phyloP scores from a whole-genome alignment of 1,139 yeast genomes.

The Yamadazyma pseudoaaseri region DNA sequence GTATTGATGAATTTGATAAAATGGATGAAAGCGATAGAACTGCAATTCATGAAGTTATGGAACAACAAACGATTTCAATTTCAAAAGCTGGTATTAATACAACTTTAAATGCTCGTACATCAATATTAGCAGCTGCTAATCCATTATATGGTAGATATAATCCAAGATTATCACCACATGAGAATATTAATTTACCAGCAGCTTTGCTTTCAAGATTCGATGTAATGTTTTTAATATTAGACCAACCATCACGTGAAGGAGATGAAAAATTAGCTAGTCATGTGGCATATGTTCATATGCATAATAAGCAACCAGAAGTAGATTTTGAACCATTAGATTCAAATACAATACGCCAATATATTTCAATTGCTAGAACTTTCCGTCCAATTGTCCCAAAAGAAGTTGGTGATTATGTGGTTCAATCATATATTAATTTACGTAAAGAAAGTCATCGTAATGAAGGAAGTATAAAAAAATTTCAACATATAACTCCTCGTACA shows the following conservation, averaged over 20 bases:
- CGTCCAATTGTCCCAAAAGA: slow-evolving; percentile 86
- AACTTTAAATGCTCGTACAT: slow-evolving; percentile 91
- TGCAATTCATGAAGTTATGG: slow-evolving; percentile 99
- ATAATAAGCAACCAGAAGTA: slow-evolving; percentile 79
- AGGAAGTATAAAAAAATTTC: slow-evolving; percentile 71
- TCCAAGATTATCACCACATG: slow-evolving; percentile 86
- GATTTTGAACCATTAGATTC: slow-evolving; percentile 78
- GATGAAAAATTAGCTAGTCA: slow-evolving; percentile 90
- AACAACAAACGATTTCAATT: slow-evolving; percentile 96
- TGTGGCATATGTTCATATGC: slow-evolving; percentile 95
- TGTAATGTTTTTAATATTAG: slow-evolving; percentile 80
- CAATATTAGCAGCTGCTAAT: slow-evolving; percentile 96
- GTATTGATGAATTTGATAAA: slow-evolving; percentile 98
- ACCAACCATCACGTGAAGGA: slow-evolving; percentile 73
- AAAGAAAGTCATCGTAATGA: slow-evolving; percentile 84
- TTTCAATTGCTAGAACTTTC: slow-evolving; percentile 79
- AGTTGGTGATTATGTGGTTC: slow-evolving; percentile 86
- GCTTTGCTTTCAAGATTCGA: slow-evolving; percentile 96
- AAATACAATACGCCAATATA: slow-evolving; percentile 78
- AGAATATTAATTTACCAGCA: slow-evolving; percentile 94
- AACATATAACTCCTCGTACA: slow-evolving; percentile 95
- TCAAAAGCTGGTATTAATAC: slow-evolving; percentile 98
- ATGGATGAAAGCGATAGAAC: slow-evolving; percentile 98
- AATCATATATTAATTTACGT: slow-evolving; percentile 85
- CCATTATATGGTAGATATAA: slow-evolving; percentile 96